These are phyloP conservation scores for Penicillium salamii DNA, from an alignment of 495 filamentous ascomycete genomes.

Conservation along the genomic window DNA sequence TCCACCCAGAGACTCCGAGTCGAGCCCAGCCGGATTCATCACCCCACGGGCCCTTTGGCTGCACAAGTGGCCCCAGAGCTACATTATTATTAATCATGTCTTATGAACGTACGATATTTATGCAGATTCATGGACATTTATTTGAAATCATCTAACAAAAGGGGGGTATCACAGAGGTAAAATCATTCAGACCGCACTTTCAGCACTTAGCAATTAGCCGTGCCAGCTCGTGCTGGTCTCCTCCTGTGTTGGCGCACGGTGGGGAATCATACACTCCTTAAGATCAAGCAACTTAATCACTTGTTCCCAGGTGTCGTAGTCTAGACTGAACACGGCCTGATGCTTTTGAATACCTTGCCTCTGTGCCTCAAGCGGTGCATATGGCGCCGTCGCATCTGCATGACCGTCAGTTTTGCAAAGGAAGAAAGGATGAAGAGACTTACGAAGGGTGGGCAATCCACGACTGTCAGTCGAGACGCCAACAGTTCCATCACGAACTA, in stretches of 20 bases:
- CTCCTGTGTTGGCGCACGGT: slow-evolving; percentile 61
- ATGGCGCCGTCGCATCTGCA: slow-evolving; percentile 38
- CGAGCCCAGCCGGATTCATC: background rate
- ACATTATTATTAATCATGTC: background rate
- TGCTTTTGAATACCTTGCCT: slow-evolving; percentile 58
- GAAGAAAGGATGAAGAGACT: slow-evolving; percentile 22
- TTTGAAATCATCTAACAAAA: no score
- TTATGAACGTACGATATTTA: no score
- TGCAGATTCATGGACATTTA: no score
- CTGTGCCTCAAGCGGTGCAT: slow-evolving; percentile 43
- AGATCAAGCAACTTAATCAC: slow-evolving; percentile 73
- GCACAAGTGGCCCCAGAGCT: background rate
- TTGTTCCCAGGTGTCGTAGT: slow-evolving; percentile 77
- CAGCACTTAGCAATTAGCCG: slow-evolving; percentile 39
- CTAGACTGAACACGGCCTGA: slow-evolving; percentile 81
- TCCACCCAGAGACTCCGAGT: background rate
- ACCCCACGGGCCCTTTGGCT: background rate
- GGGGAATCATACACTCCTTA: slow-evolving; percentile 74
- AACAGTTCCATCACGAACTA: slow-evolving; percentile 81
- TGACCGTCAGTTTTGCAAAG: slow-evolving; percentile 22
- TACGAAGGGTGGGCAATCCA: slow-evolving; percentile 70
- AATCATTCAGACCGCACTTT: background rate
- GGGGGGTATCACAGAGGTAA: no score
- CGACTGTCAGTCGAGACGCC: slow-evolving; percentile 62
- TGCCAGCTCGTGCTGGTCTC: slow-evolving; percentile 73